Evolutionary conservation across 2,329 filamentous ascomycete species (phyloP).

Genomic region (Macrophomina tecta): DNA sequence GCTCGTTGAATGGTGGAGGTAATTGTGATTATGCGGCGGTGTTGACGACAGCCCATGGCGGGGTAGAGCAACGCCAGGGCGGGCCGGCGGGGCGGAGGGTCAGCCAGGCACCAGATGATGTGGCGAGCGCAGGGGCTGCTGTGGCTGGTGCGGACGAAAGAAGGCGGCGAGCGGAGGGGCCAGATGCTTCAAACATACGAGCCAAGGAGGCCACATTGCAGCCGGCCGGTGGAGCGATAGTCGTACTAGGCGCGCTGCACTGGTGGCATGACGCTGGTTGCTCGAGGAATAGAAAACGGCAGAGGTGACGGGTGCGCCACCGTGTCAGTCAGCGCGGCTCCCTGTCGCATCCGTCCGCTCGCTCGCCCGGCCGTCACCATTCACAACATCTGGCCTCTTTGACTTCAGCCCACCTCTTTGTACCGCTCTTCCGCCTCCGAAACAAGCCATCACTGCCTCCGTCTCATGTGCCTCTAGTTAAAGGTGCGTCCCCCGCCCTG

Average conservation of each 20-base stretch:
- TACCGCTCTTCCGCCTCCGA: slow-evolving; percentile 27
- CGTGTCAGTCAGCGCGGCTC: slow-evolving; percentile 15
- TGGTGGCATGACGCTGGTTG: slow-evolving; percentile 18
- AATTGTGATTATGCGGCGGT: too few species aligned
- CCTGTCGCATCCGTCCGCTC: slow-evolving; percentile 11
- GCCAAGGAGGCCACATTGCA: slow-evolving; percentile 24
- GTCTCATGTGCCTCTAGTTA: not conserved
- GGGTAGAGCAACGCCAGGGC: too few species aligned
- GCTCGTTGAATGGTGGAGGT: too few species aligned
- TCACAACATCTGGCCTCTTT: slow-evolving; percentile 47
- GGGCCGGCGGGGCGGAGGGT: not conserved
- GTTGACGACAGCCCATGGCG: too few species aligned
- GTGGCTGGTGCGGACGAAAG: not conserved
- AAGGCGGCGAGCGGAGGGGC: not conserved
- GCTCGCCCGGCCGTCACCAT: not conserved
- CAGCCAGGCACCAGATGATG: not conserved
- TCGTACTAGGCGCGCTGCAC: not conserved
- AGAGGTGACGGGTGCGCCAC: slow-evolving; percentile 22
- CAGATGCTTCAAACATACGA: slow-evolving; percentile 23
- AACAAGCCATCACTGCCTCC: not conserved
- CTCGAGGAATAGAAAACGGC: slow-evolving; percentile 4
- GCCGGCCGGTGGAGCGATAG: slow-evolving; percentile 5
- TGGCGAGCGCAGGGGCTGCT: not conserved
- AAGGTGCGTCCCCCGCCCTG: slow-evolving; percentile 12
- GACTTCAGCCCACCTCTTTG: slow-evolving; percentile 32